phyloP scores from a whole-genome alignment of 805 yeast genomes.

The Trichomonascus vanleenenianus region DNA sequence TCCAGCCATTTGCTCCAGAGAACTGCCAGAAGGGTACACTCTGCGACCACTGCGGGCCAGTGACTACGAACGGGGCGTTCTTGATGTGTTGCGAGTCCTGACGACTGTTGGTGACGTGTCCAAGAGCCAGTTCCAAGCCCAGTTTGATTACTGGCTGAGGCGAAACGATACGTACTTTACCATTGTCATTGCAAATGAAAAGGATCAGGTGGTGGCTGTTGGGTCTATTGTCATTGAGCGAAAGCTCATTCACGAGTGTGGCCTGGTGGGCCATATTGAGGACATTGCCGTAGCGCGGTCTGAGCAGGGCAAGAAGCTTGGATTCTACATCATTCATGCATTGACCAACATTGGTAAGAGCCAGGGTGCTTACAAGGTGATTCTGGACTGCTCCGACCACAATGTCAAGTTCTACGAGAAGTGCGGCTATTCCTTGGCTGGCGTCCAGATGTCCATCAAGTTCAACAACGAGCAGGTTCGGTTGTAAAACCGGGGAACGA shows the following conservation, averaged over 20 bases:
- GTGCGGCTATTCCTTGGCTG: conserved; percentile 60
- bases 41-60: conserved; percentile 47
- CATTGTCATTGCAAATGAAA: conserved; percentile 52
- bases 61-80: conserved; percentile 59
- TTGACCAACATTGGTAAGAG: conserved; percentile 52
- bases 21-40: conserved; percentile 55
- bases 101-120: conserved; percentile 79
- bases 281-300: conserved; percentile 73
- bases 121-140: conserved; percentile 38
- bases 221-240: conserved; percentile 77
- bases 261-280: conserved; percentile 87
- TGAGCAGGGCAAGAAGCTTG: conserved; percentile 82
- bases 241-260: conserved; percentile 75
- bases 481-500: conserved; percentile 5
- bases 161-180: conserved; percentile 51
- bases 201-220: conserved; percentile 61
- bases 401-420: conserved; percentile 83
- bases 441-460: conserved; percentile 29
- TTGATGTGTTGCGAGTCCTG: conserved; percentile 54
- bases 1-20: conserved; percentile 20
- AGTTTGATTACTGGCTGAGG: conserved; percentile 52
- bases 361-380: conserved; percentile 76
- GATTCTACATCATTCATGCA: conserved; percentile 54
- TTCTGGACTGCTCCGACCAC: conserved; percentile 78
- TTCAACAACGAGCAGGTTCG: conserved; percentile 16